Conservation (phyloP, 2,329 filamentous ascomycete species). For the Laburnicola sp. region DNA sequence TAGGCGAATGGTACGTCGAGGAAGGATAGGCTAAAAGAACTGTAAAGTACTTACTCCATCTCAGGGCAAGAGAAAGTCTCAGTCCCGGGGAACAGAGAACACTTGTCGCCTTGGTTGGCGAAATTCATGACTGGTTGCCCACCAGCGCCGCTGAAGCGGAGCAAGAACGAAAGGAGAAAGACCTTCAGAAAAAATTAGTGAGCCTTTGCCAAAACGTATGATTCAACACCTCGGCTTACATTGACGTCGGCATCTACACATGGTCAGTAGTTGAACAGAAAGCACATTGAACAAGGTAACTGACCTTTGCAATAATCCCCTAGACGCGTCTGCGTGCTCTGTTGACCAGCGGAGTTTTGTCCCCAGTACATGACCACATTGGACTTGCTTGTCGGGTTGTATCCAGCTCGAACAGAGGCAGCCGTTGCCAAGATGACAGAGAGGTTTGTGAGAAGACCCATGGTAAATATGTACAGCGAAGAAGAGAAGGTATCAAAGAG, state of each 20-base stretch:
- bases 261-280: slow-evolving; percentile 56
- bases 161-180: slow-evolving; percentile 67
- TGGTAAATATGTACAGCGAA: slow-evolving; percentile 9
- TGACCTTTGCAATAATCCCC: slow-evolving; percentile 20
- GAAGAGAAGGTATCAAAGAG: background rate
- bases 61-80: slow-evolving; percentile 64
- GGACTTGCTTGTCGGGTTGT: slow-evolving; percentile 21
- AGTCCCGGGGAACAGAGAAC: slow-evolving; percentile 62
- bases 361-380: slow-evolving; percentile 73
- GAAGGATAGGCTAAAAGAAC: background rate
- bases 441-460: slow-evolving; percentile 8
- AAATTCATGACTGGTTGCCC: slow-evolving; percentile 63
- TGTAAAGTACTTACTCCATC: slow-evolving; percentile 59
- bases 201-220: background rate
- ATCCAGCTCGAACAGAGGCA: slow-evolving; percentile 20
- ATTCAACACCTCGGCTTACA: slow-evolving; percentile 8
- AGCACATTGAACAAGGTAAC: background rate
- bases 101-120: slow-evolving; percentile 65
- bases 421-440: background rate
- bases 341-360: slow-evolving; percentile 33
- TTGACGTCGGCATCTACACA: slow-evolving; percentile 51
- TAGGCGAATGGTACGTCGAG: background rate
- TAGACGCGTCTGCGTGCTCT: slow-evolving; percentile 19
- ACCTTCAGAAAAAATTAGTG: slow-evolving; percentile 40
- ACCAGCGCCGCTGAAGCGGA: slow-evolving; percentile 57